A percentile compares a stretch with the other conserved stretches of the same genome.
These are phyloP conservation scores for Xanthoconium separans DNA, from an alignment of 1,284 basidiomycete genomes.

Conservation along the genomic window DNA sequence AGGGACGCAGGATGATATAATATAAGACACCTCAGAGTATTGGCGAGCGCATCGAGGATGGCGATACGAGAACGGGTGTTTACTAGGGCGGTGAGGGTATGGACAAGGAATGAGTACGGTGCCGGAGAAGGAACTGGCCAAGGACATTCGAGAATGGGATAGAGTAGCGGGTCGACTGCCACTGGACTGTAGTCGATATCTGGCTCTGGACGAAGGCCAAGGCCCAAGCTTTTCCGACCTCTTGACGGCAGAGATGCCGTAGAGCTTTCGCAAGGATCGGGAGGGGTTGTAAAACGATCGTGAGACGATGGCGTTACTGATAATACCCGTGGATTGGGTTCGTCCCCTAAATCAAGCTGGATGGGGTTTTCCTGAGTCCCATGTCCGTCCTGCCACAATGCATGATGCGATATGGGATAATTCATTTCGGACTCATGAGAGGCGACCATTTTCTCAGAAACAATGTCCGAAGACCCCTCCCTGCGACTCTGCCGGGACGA, in stretches of 20 bases:
- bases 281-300: slow-evolving; percentile 13
- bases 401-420: neutral
- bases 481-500: slow-evolving; percentile 17
- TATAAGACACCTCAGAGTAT: slow-evolving; percentile 72
- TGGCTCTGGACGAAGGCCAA: slow-evolving; percentile 1
- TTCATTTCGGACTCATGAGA: slow-evolving; percentile 5
- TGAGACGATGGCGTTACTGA: slow-evolving; percentile 14
- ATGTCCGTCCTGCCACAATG: slow-evolving; percentile 17
- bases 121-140: slow-evolving; percentile 46
- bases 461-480: slow-evolving; percentile 4
- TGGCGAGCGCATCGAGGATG: slow-evolving; percentile 82
- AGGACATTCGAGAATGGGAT: slow-evolving; percentile 35
- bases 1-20: slow-evolving; percentile 70
- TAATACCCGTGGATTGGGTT: slow-evolving; percentile 1
- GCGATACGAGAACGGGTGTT: slow-evolving; percentile 80
- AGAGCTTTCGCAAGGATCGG: slow-evolving; percentile 4
- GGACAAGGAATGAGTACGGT: slow-evolving; percentile 82
- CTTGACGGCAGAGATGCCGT: slow-evolving; percentile 10
- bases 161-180: slow-evolving; percentile 46
- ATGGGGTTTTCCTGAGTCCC: slow-evolving; percentile 29
- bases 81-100: slow-evolving; percentile 71
- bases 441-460: slow-evolving; percentile 20
- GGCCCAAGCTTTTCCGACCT: slow-evolving; percentile 3
- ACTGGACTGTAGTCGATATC: slow-evolving; percentile 35
- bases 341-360: slow-evolving; percentile 25